These are phyloP conservation scores for Mycogone perniciosa DNA, from an alignment of 2,329 filamentous ascomycete species.

Conservation along the genomic window DNA sequence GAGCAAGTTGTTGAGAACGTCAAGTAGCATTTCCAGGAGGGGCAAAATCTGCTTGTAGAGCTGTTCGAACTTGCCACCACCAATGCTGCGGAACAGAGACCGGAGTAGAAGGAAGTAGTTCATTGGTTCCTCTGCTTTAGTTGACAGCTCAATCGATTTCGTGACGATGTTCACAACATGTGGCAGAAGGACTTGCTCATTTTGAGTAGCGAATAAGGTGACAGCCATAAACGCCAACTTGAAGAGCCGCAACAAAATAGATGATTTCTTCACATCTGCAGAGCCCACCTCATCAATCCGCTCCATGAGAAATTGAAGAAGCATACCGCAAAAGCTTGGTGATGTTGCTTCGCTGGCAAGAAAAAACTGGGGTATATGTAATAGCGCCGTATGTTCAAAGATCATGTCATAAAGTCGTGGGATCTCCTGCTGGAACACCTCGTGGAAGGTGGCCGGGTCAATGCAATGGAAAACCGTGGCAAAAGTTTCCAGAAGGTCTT, in stretches of 20 bases:
- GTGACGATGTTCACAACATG: conserved; percentile 97
- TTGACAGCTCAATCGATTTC: conserved; percentile 92
- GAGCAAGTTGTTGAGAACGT: conserved; percentile 92
- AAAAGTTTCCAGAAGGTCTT: conserved; percentile 94
- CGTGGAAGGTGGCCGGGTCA: conserved; percentile 95
- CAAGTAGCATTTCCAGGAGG: conserved; percentile 91
- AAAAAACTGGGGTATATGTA: conserved; percentile 97
- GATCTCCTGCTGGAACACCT: conserved; percentile 97
- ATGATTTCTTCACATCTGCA: conserved; percentile 84
- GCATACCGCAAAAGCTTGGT: conserved; percentile 95
- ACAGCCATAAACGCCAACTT: conserved; percentile 99
- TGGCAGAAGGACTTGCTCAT: conserved; percentile 89
- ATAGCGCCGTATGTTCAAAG: conserved; percentile 87
- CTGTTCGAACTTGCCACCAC: conserved; percentile 93
- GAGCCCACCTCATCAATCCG: conserved; percentile 92
- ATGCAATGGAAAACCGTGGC: conserved; percentile 98
- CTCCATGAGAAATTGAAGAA: conserved; percentile 94
- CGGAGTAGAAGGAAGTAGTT: conserved; percentile 95
- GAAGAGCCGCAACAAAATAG: conserved; percentile 87
- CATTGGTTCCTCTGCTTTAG: conserved; percentile 93
- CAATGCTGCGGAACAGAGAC: conserved; percentile 92
- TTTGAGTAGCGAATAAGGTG: conserved; percentile 87
- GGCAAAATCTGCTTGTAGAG: conserved; percentile 97
- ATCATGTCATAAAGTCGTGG: conserved; percentile 96
- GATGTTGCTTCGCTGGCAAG: conserved; percentile 98